A percentile compares a stretch with the other conserved stretches of the same genome.
Evolutionary conservation across 2,329 filamentous ascomycete genomes (phyloP).

Genomic region (Cladosporium velox): DNA sequence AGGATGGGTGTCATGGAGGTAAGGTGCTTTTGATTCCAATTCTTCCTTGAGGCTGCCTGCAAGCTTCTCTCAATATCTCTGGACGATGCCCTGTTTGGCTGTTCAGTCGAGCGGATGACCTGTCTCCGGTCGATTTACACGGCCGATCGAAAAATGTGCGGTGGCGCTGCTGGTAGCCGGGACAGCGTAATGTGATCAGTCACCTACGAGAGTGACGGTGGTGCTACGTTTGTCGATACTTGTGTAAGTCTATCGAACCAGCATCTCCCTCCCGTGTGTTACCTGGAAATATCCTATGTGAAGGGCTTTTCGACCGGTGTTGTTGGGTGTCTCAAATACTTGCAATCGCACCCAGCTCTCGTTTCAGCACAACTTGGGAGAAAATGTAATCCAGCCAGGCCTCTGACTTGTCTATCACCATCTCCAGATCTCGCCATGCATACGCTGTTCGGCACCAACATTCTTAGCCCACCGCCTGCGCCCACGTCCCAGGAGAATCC

Average conservation of each 20-base stretch:
- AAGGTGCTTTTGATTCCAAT: slow-evolving; percentile 19
- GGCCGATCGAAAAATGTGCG: not conserved
- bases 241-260: slow-evolving; percentile 24
- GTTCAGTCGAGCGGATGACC: not conserved
- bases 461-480: slow-evolving; percentile 34
- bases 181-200: slow-evolving; percentile 18
- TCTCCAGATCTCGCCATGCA: slow-evolving; percentile 31
- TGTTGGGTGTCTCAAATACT: not conserved
- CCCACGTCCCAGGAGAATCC: slow-evolving; percentile 32
- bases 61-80: not conserved
- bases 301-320: not conserved
- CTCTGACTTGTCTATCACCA: slow-evolving; percentile 6
- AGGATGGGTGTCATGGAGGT: slow-evolving; percentile 25
- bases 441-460: slow-evolving; percentile 38
- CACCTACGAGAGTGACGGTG: slow-evolving; percentile 13
- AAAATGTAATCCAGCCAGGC: not conserved
- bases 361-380: not conserved
- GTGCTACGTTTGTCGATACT: slow-evolving; percentile 17
- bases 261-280: slow-evolving; percentile 9
- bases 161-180: slow-evolving; percentile 21
- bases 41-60: not conserved
- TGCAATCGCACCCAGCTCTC: not conserved
- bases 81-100: slow-evolving; percentile 9
- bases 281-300: not conserved
- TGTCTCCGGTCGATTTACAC: not conserved